Evolutionary conservation across 192 early-diverging fungal genomes (phyloP).

Genomic region (Podila verticillata): DNA sequence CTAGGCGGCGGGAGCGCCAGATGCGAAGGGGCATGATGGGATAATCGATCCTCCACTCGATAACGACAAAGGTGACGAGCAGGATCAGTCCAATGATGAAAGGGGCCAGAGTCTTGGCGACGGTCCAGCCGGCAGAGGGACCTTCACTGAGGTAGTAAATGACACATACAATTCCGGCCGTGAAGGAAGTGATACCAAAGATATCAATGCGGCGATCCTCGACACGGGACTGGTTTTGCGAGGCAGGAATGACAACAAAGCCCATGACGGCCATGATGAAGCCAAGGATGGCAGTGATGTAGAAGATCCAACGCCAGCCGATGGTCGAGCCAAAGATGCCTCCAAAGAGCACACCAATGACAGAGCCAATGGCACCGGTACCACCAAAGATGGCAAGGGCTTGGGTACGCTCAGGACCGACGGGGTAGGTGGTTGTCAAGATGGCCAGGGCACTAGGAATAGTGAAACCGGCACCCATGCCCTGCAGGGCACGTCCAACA

Average conservation of each 20-base stretch:
- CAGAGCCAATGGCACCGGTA: constrained; percentile 19
- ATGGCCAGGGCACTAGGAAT: constrained; percentile 32
- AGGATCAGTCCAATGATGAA: neutral
- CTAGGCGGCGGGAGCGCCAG: constrained; percentile 6
- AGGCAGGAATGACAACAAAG: constrained; percentile 7
- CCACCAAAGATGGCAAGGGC: constrained; percentile 24
- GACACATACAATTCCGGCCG: constrained; percentile 9
- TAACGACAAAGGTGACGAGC: constrained; percentile 1
- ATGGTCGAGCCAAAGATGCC: constrained; percentile 21
- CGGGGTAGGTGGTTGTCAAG: constrained; percentile 14
- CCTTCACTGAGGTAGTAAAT: constrained; percentile 27
- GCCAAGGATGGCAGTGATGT: constrained; percentile 18
- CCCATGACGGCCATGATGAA: constrained; percentile 12
- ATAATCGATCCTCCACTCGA: constrained; percentile 2
- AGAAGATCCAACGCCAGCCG: constrained; percentile 42
- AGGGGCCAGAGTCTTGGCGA: constrained; percentile 1
- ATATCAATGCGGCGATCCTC: constrained; percentile 17
- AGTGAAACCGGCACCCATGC: constrained; percentile 29
- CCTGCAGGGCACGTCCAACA: constrained; percentile 26
- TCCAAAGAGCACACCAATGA: constrained; percentile 23
- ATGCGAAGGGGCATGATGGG: constrained; percentile 13
- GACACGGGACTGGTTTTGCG: neutral
- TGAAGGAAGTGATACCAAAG: constrained; percentile 14
- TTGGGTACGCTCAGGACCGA: constrained; percentile 10
- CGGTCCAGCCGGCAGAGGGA: constrained; percentile 5